Evolutionary conservation across 2,329 filamentous ascomycete species (phyloP), one percentile per base, ranked within the genome.

Genomic region (Neofusicoccum umdonicola): DNA sequence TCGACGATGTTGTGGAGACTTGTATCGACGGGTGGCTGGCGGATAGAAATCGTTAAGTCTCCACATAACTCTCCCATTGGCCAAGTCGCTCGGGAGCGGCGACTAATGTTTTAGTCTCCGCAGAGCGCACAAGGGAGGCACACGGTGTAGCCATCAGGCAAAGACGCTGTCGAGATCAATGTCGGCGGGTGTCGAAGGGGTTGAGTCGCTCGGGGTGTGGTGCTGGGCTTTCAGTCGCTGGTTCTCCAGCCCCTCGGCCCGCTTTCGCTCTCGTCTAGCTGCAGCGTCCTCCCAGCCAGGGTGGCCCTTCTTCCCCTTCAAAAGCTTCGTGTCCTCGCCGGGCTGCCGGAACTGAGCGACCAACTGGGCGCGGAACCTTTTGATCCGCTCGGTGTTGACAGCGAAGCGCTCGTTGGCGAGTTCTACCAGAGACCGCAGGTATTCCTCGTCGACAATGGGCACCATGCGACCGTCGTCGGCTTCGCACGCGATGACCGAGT

Each of bases 371-470:
- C 83, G 80, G 69, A 94, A 92, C 47, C 89, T 82, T 54, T 82
- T 82, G 67, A 90, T 92, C 51, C 90, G 83, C 70, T 86, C 87
- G 19, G 78, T 76, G 69, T 94, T 95, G 73, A 89, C 87, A 8
- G 72, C 77, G 71, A 95, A 94, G 57, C 90, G 83, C 74, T 92
- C 86, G 71, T 95, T 93, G 7, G 89, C 87, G 64, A 96, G 84
- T 3, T 79, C 76, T 12, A 93, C 78, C 13, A 97, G 80, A 65
- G 84, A 86, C 47, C 79, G 78, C 4, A 97, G 82, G 71, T 95
- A 93, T 8, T 80, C 80, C 39, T 88, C 83, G 1, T 87, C 81
- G 1, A 96, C 90, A 22, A 80, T 71, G 17, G 57, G 48, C 41
- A 84, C 80, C 67, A 79, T 68, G 3, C 72, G 75, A 19, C 84